phyloP scores from a whole-genome alignment of 2,329 filamentous ascomycete species.

The Cladophialophora psammophila region DNA sequence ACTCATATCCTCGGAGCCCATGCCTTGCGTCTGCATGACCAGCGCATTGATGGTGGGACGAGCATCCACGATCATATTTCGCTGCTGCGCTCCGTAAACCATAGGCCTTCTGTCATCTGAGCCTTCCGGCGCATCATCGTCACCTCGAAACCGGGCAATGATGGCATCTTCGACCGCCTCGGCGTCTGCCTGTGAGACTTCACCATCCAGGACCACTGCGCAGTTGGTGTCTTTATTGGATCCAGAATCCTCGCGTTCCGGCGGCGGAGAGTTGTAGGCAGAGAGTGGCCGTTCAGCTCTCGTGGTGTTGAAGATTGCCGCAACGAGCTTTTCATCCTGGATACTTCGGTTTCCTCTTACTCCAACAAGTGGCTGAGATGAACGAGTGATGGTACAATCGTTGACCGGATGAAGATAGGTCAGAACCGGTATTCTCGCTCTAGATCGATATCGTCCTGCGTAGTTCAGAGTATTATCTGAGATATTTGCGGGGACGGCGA shows the following conservation, averaged over 20 bases:
- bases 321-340: conserved; percentile 92
- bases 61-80: conserved; percentile 94
- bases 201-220: conserved; percentile 62
- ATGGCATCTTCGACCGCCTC: conserved; percentile 75
- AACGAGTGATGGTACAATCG: conserved; percentile 94
- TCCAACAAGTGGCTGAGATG: conserved; percentile 89
- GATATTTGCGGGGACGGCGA: conserved; percentile 85
- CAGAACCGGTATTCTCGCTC: conserved; percentile 84
- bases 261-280: conserved; percentile 47
- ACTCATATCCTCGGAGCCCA: conserved; percentile 97
- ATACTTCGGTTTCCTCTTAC: conserved; percentile 87
- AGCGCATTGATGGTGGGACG: conserved; percentile 92
- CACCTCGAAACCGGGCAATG: conserved; percentile 62
- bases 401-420: conserved; percentile 97
- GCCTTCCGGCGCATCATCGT: conserved; percentile 59
- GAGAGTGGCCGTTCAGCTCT: conserved; percentile 54
- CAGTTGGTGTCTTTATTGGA: conserved; percentile 44
- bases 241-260: conserved; percentile 53
- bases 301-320: conserved; percentile 86
- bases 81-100: conserved; percentile 90
- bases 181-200: conserved; percentile 65
- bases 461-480: conserved; percentile 98
- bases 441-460: conserved; percentile 85
- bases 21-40: conserved; percentile 90
- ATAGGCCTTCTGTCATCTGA: conserved; percentile 60